Base-by-base conservation (phyloP, 352 stramenopile species). In the Phytophthora citrophthora region DNA sequence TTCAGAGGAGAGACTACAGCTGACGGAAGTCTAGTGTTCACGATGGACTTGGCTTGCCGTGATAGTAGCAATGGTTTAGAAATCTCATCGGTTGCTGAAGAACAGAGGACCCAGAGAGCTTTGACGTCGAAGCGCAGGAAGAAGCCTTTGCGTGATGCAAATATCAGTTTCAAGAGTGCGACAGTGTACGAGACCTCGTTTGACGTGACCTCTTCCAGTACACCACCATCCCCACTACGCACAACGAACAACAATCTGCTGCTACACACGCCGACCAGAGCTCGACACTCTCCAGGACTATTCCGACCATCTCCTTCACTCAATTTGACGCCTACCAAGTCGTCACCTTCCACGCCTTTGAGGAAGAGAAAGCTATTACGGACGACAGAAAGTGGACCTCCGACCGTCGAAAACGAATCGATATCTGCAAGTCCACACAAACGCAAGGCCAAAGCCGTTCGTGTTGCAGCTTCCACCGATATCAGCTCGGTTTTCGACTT, bases 401-500 rank as follows among this genome's bases (percentile, higher is more conserved):
- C 41, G 12, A n/a, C 47, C 5, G 27, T 38, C 20, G 24, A 38
- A 10, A 54, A 54, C 15, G 34, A 64, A 11, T 56, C 48, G 20
- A 32, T 38, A 7, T 77, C 44, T 15, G 45, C 15, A 10, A 67
- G 46, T 18, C 64, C 55, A 16, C 47, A 54, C 48, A 53, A 44
- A 57, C 64, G 68, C 26, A 77, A 70, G 44, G 11, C 15, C 10
- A 77, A 71, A 64, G 29, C 11, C 39, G 16, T 38, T 48, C 64
- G 48, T 7, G 43, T 31, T 27, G 45, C 50, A n/a, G 27, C 47
- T 31, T 54, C 56, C 13, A 47, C 47, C 26, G 10, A 44, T 18
- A 26, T 50, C 43, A 68, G 58, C 32, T 55, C 64, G 3, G 46
- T 77, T 4, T 77, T 77, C 31, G 68, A 77, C 24, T 77, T 74